phyloP scores from a whole-genome alignment of 257 asterid genomes.

The Perilla frutescens region DNA sequence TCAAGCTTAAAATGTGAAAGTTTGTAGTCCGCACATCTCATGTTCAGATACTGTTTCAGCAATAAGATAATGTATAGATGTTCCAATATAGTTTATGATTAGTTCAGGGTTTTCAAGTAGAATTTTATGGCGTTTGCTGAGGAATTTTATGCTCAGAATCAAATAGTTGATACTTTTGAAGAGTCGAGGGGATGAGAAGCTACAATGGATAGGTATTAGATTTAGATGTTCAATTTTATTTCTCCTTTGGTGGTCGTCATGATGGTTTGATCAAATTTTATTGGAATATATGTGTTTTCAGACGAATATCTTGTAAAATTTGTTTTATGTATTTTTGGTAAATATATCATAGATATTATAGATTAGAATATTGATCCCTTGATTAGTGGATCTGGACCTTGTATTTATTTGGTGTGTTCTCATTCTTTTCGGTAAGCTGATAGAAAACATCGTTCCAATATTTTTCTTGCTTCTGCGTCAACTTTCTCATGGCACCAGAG shows the following conservation, averaged over 20 bases:
- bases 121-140: neutral
- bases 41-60: slow-evolving; percentile 7
- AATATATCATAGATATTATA: too few species aligned
- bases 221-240: neutral
- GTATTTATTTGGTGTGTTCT: too few species aligned
- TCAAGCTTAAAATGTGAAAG: neutral
- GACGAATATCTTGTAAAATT: too few species aligned
- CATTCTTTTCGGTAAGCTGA: too few species aligned
- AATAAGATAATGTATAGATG: neutral
- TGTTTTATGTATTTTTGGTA: too few species aligned
- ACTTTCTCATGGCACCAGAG: too few species aligned
- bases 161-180: slow-evolving; percentile 1
- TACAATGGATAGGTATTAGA: slow-evolving; percentile 13
- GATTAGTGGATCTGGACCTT: too few species aligned
- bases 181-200: slow-evolving; percentile 13
- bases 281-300: too few species aligned
- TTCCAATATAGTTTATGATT: neutral
- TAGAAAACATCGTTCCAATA: too few species aligned
- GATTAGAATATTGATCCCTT: too few species aligned
- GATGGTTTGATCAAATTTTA: slow-evolving; percentile 11
- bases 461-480: too few species aligned
- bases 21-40: neutral
- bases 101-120: neutral
- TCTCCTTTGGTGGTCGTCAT: neutral
- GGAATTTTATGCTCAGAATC: neutral